These are phyloP conservation scores for Phytophthora sansomeana DNA, from an alignment of 352 stramenopile genomes.

Conservation along the genomic window DNA sequence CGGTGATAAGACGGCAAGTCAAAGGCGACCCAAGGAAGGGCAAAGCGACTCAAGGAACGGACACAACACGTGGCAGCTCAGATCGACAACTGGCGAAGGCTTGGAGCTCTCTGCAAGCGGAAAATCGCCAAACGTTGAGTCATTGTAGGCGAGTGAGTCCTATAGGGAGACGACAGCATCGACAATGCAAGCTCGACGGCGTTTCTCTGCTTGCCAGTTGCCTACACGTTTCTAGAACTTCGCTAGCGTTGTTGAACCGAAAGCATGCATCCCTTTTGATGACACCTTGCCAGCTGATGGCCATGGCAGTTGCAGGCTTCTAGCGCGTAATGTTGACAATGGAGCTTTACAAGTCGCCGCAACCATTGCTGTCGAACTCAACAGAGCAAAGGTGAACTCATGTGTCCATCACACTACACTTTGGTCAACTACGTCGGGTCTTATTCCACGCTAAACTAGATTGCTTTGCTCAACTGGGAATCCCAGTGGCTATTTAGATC, in stretches of 20 bases:
- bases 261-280: not conserved
- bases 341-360: not conserved
- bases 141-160: not conserved
- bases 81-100: slow-evolving; percentile 6
- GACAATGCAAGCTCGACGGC: not conserved
- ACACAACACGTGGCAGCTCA: slow-evolving; percentile 24
- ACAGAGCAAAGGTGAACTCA: too few species aligned
- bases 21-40: slow-evolving; percentile 14
- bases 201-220: slow-evolving; percentile 1
- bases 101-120: slow-evolving; percentile 7
- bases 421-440: too few species aligned
- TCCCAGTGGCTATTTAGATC: too few species aligned
- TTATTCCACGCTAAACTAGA: too few species aligned
- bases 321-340: not conserved
- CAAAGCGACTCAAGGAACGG: slow-evolving; percentile 11
- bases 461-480: too few species aligned
- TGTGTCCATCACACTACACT: too few species aligned
- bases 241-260: not conserved
- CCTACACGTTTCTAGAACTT: not conserved
- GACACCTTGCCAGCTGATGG: slow-evolving; percentile 9
- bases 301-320: not conserved
- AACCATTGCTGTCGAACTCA: too few species aligned
- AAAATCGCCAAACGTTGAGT: slow-evolving; percentile 16
- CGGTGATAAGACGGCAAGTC: slow-evolving; percentile 26
- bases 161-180: slow-evolving; percentile 6